Percentiles rank a stretch among this genome's conserved stretches.
Evolutionary conservation across 495 filamentous ascomycete genomes (phyloP).

Genomic region (Penicillium herquei): DNA sequence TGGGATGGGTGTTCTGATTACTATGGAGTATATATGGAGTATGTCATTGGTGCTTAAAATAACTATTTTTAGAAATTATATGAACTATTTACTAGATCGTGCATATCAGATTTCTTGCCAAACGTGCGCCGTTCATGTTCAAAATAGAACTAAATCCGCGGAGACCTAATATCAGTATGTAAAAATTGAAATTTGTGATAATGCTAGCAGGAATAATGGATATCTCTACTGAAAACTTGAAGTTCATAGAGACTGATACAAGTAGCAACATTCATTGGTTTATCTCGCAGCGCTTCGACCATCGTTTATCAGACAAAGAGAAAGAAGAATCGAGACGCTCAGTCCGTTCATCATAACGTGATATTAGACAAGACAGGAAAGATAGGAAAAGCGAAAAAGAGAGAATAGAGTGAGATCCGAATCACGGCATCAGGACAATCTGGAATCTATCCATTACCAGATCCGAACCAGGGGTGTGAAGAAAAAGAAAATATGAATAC

Average conservation of each 20-base stretch:
- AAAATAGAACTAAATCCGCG: no score
- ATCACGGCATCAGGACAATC: conserved; percentile 7
- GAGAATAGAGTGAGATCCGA: conserved; percentile 17
- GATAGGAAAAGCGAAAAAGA: conserved; percentile 8
- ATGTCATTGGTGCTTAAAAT: not conserved
- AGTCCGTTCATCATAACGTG: conserved; percentile 31
- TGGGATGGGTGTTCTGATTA: not conserved
- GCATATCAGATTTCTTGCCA: no score
- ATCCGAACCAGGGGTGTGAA: conserved; percentile 1
- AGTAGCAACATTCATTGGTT: conserved; percentile 12
- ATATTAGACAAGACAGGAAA: conserved; percentile 29
- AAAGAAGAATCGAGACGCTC: conserved; percentile 19
- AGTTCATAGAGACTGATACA: not conserved
- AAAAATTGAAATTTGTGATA: no score
- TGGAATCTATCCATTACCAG: not conserved
- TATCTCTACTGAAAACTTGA: no score
- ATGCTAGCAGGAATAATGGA: no score
- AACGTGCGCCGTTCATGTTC: no score
- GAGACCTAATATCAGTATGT: no score
- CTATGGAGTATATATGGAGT: not conserved
- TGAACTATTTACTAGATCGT: not conserved
- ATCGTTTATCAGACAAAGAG: conserved; percentile 23
- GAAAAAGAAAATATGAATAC: conserved; percentile 22
- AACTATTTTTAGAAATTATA: conserved; percentile 1
- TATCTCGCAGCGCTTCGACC: conserved; percentile 10